Conservation (phyloP, 164 flowering plant genomes). For the Stephania cephalantha region DNA sequence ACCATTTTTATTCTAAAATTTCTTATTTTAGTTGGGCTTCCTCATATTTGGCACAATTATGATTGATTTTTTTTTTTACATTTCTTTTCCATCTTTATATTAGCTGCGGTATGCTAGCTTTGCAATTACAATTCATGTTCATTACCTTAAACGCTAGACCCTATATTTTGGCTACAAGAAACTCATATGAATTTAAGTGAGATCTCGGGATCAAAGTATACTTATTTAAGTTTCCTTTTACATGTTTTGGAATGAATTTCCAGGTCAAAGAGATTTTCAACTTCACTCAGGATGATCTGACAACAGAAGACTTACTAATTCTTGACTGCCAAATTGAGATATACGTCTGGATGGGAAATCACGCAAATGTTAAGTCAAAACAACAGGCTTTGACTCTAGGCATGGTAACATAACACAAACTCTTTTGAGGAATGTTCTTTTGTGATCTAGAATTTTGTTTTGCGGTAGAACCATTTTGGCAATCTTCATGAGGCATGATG, state of each 20-base stretch:
- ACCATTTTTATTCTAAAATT: too few species aligned
- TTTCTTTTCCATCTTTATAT: too few species aligned
- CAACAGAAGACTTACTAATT: slow-evolving; percentile 67
- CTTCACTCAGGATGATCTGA: slow-evolving; percentile 76
- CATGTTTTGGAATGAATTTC: slow-evolving; percentile 7
- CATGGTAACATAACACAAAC: slow-evolving; percentile 30
- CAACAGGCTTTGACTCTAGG: slow-evolving; percentile 43
- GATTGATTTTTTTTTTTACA: too few species aligned
- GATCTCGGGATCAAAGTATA: neutral
- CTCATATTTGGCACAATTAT: too few species aligned
- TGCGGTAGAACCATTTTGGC: neutral
- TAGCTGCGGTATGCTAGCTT: too few species aligned
- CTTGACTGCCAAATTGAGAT: slow-evolving; percentile 63
- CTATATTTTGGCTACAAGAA: neutral
- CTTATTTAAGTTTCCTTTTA: slow-evolving; percentile 1
- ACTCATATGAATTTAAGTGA: neutral
- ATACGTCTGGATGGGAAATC: slow-evolving; percentile 67
- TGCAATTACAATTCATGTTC: too few species aligned
- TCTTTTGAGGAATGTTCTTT: neutral
- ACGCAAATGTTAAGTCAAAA: slow-evolving; percentile 40
- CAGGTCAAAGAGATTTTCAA: slow-evolving; percentile 82
- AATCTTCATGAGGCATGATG: neutral
- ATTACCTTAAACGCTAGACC: too few species aligned
- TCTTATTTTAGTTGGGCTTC: too few species aligned
- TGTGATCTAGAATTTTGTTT: neutral